Base-by-base conservation (phyloP, 1,139 yeast species). In the Waltiozyma sp. region DNA sequence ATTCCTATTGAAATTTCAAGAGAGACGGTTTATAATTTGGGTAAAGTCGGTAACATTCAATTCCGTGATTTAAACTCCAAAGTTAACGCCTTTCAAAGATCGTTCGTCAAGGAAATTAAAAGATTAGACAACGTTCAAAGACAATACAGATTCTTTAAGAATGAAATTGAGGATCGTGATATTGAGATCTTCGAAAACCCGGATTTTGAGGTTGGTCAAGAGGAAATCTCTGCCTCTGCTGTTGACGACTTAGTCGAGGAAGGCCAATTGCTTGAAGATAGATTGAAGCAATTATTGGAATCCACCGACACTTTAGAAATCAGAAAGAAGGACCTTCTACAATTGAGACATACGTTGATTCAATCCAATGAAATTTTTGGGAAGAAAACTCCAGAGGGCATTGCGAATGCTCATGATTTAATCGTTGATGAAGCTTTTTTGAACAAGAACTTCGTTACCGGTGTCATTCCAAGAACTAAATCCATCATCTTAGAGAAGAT, bases 1-100 rank as follows among this genome's bases (percentile, higher is more conserved):
- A 79, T 91, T 42, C 87, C 97, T n/a, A 77, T 81, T 31, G 98
- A 91, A 61, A 77, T 87, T 47, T 85, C 95, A 8, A 71, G 97
- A 49, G 95, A 88, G 48, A 80, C 87, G 47, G 93, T 88, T 14
- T 80, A 83, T 43, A 75, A 81, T 3, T 66, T 91, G 37, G 98
- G 98, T 9, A 77, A 78, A 48, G 66, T 82, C 46, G 96, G 96
- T 2, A 69, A 75, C 43, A 83, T 91, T 26, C 97, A 93, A 59
- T 88, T 93, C 62, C 73, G 96, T 47, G 97, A 91, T 62, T 70
- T 91, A 63, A 91, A 91, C 62, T 69, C 81, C 40, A 76, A 75
- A 54, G 75, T 85, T 43, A 81, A 83, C 46, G 71, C 88, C 4
- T 93, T 91, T 64, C 96, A 89, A 63, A 72, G 97, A 50, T 76